Conservation (phyloP, 2,329 filamentous ascomycete genomes). For the Myriosclerotinia duriaeana region DNA sequence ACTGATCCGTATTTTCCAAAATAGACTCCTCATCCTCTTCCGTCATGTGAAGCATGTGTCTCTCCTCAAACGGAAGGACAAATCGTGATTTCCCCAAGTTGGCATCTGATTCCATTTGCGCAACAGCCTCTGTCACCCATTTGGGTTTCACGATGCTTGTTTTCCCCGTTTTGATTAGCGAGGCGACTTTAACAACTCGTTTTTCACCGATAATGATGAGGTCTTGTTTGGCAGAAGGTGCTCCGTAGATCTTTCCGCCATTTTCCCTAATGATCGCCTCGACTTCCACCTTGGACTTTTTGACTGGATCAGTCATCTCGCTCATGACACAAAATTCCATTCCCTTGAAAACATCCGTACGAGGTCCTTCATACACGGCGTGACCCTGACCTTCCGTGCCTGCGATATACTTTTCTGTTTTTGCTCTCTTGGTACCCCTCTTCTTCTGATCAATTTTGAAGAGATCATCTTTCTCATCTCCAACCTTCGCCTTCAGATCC, state of each 20-base stretch:
- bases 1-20: conserved; percentile 67
- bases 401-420: conserved; percentile 67
- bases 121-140: conserved; percentile 76
- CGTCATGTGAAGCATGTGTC: conserved; percentile 71
- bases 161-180: conserved; percentile 69
- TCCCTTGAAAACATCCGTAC: conserved; percentile 68
- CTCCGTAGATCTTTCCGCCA: conserved; percentile 77
- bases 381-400: conserved; percentile 59
- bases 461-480: conserved; percentile 71
- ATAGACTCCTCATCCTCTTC: conserved; percentile 56
- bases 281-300: conserved; percentile 74
- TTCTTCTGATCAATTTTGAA: conserved; percentile 72
- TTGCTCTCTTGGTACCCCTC: conserved; percentile 60
- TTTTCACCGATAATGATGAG: conserved; percentile 80
- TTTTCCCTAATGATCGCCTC: conserved; percentile 80
- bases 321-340: conserved; percentile 82
- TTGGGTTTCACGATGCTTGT: conserved; percentile 72
- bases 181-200: conserved; percentile 76
- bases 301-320: conserved; percentile 66
- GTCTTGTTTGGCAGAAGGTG: conserved; percentile 57
- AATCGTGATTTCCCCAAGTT: conserved; percentile 48
- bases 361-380: conserved; percentile 56
- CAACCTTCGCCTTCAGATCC: conserved; percentile 65
- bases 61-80: conserved; percentile 60
- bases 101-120: conserved; percentile 51